phyloP scores from a whole-genome alignment of 1,139 yeast genomes.

The Diutina catenulata region DNA sequence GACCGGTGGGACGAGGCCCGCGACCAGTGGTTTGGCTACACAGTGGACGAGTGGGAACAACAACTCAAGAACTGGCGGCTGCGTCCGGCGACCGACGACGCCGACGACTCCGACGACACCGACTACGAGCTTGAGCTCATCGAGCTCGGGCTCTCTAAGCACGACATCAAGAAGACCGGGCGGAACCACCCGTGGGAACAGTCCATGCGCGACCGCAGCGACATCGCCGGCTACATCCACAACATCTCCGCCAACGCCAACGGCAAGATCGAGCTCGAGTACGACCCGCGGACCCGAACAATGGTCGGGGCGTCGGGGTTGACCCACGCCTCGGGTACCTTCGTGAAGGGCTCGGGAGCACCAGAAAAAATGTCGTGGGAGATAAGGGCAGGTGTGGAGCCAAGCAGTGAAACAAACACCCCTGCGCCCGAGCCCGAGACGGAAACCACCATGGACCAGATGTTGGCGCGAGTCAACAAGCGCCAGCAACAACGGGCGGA shows the following conservation, averaged over 20 bases:
- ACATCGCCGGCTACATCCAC: constrained; percentile 38
- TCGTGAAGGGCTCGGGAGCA: background rate
- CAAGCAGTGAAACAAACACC: too few species aligned
- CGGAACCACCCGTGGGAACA: constrained; percentile 24
- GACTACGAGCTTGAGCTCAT: constrained; percentile 37
- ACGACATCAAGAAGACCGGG: constrained; percentile 17
- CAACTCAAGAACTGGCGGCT: constrained; percentile 15
- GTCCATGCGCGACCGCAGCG: constrained; percentile 35
- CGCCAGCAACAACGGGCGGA: background rate
- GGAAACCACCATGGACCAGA: background rate
- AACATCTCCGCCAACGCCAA: constrained; percentile 21
- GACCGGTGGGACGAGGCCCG: constrained; percentile 43
- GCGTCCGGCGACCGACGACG: constrained; percentile 9
- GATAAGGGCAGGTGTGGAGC: too few species aligned
- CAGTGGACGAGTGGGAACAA: constrained; percentile 11
- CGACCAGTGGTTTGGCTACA: constrained; percentile 20
- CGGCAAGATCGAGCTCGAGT: constrained; percentile 30
- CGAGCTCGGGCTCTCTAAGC: constrained; percentile 30
- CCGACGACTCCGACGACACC: constrained; percentile 30
- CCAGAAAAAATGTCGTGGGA: background rate
- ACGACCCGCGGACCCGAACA: background rate
- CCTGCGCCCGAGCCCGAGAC: background rate
- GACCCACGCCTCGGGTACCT: background rate
- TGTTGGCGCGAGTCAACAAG: background rate
- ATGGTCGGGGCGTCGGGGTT: background rate